These are phyloP conservation scores for Cladosporium halotolerans DNA, from an alignment of 2,329 filamentous ascomycete species.

Conservation along the genomic window DNA sequence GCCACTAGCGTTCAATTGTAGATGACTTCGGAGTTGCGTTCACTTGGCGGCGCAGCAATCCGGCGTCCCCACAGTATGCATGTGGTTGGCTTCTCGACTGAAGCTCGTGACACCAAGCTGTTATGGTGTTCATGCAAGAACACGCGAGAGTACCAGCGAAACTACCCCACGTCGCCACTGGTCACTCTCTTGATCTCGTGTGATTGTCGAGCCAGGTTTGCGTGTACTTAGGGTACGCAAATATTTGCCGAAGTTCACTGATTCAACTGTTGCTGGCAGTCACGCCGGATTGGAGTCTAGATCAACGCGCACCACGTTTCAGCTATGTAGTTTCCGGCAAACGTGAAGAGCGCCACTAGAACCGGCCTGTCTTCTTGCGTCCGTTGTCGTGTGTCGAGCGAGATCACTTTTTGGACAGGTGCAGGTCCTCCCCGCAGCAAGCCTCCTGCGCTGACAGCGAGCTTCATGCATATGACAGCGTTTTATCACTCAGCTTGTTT, in stretches of 20 bases:
- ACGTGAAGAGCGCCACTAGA: background rate
- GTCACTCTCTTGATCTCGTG: background rate
- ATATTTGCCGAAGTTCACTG: background rate
- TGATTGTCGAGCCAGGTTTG: background rate
- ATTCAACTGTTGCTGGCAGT: background rate
- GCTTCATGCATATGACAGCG: background rate
- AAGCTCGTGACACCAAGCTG: background rate
- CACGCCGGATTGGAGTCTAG: background rate
- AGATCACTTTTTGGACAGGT: background rate
- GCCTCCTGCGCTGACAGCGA: background rate
- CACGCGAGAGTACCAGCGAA: background rate
- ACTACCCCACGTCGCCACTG: background rate
- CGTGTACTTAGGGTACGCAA: background rate
- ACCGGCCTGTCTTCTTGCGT: background rate
- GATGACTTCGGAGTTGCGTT: background rate
- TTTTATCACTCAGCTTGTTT: background rate
- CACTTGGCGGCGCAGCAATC: background rate
- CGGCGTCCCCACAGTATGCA: background rate
- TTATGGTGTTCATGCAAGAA: background rate
- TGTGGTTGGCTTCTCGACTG: background rate
- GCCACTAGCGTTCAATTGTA: background rate
- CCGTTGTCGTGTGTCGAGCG: background rate
- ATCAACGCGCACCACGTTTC: background rate
- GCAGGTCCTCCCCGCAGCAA: background rate
- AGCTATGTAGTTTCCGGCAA: background rate